Evolutionary conservation across 441 rosid genomes (phyloP).

Genomic region (Adansonia gregorii): DNA sequence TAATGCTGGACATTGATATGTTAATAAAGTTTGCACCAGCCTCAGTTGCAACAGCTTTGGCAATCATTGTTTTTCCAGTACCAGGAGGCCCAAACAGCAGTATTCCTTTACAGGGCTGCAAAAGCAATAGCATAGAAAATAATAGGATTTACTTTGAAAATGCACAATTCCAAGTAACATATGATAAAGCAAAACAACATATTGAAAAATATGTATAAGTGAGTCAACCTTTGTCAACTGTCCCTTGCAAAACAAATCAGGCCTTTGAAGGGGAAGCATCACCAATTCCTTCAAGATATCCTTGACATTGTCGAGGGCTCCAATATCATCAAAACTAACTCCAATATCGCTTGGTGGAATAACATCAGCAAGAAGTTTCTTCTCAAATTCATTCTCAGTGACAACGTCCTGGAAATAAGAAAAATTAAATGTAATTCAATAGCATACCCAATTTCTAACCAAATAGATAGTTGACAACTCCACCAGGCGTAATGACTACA

Average conservation of each 20-base stretch:
- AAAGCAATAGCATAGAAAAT: constrained; percentile 17
- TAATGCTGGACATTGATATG: constrained; percentile 98
- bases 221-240: constrained; percentile 83
- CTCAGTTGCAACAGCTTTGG: constrained; percentile 99
- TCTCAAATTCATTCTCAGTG: constrained; percentile 98
- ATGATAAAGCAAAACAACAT: not conserved
- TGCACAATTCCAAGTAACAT: not conserved
- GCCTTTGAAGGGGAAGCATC: constrained; percentile 99
- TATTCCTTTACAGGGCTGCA: constrained; percentile 91
- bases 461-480: not conserved
- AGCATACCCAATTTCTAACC: not conserved
- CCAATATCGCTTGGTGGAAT: constrained; percentile 97
- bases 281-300: constrained; percentile 98
- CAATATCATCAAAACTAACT: constrained; percentile 95
- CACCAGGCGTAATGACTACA: not conserved
- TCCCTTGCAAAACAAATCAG: constrained; percentile 95
- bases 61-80: constrained; percentile 99
- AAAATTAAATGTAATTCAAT: not conserved
- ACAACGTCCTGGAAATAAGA: constrained; percentile 78
- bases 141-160: not conserved
- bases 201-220: not conserved
- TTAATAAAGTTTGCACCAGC: constrained; percentile 99
- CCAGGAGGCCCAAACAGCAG: constrained; percentile 99
- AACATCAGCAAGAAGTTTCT: constrained; percentile 92
- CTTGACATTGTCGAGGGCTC: constrained; percentile 95